Evolutionary conservation across 2,329 filamentous ascomycete species (phyloP).

Genomic region (Claviceps lovelessii): DNA sequence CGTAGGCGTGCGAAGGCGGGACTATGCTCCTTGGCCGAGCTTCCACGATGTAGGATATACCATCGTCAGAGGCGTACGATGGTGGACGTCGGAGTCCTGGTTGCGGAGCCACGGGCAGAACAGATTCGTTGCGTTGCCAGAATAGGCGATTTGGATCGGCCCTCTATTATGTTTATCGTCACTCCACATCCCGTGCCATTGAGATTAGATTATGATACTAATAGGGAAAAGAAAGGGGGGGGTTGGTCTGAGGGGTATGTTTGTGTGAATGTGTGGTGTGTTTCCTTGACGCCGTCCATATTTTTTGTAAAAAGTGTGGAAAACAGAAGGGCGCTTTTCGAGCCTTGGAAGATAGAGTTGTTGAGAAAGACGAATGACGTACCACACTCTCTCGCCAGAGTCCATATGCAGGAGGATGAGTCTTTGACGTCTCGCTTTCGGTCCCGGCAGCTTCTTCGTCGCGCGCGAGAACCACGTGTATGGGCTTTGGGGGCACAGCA

Average conservation of each 20-base stretch:
- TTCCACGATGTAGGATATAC: conserved; percentile 57
- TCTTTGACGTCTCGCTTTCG: conserved; percentile 39
- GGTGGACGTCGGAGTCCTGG: conserved; percentile 43
- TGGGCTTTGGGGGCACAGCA: conserved; percentile 56
- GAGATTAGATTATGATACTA: not conserved
- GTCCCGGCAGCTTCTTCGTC: conserved; percentile 56
- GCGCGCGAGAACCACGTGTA: conserved; percentile 58
- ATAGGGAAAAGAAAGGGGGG: not conserved
- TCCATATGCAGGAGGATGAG: conserved; percentile 71
- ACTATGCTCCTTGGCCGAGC: conserved; percentile 46
- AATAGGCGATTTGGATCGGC: conserved; percentile 70
- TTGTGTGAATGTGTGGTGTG: not conserved
- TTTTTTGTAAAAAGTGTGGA: not conserved
- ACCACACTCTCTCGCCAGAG: conserved; percentile 73
- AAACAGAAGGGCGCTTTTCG: too few relatives aligned
- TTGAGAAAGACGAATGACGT: conserved; percentile 27
- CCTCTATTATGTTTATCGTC: conserved; percentile 28
- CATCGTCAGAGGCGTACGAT: conserved; percentile 63
- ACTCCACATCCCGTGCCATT: not conserved
- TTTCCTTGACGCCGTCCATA: not conserved
- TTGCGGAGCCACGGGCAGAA: conserved; percentile 11
- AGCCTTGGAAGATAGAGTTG: too few relatives aligned
- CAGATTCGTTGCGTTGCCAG: conserved; percentile 53
- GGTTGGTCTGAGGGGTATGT: not conserved
- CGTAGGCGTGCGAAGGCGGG: conserved; percentile 27